phyloP scores from a whole-genome alignment of 1,284 basidiomycete species.

The Apiotrichum sp. region DNA sequence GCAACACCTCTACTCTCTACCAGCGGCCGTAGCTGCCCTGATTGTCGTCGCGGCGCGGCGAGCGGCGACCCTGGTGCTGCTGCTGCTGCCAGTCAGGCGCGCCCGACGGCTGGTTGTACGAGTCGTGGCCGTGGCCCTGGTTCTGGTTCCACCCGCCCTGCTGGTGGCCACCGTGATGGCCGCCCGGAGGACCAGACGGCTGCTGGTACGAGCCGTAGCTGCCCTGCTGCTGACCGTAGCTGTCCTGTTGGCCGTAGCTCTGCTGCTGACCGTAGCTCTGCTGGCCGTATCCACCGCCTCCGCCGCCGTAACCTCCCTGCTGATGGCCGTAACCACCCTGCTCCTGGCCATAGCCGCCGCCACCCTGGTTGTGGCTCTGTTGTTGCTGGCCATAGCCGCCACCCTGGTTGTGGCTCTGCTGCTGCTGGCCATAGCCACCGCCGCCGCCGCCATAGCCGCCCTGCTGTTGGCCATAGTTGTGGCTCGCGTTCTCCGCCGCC shows the following conservation, averaged over 20 bases:
- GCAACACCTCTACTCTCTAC: no score
- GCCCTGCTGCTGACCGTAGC: constrained; percentile 2
- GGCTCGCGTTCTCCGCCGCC: background rate
- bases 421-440: background rate
- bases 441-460: background rate
- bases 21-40: background rate
- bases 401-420: background rate
- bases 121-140: background rate
- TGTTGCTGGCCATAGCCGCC: background rate
- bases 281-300: background rate
- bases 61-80: background rate
- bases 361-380: background rate
- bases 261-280: background rate
- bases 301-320: background rate
- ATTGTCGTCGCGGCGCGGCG: background rate
- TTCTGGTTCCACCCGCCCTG: background rate
- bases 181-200: constrained; percentile 4
- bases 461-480: background rate
- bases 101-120: background rate
- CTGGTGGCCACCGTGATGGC: background rate
- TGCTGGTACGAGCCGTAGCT: background rate
- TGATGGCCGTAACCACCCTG: background rate
- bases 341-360: background rate
- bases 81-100: constrained; percentile 1
- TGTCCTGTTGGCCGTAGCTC: background rate